Conservation (phyloP, 768 basidiomycete species). For the Udeniomyces megalosporus region DNA sequence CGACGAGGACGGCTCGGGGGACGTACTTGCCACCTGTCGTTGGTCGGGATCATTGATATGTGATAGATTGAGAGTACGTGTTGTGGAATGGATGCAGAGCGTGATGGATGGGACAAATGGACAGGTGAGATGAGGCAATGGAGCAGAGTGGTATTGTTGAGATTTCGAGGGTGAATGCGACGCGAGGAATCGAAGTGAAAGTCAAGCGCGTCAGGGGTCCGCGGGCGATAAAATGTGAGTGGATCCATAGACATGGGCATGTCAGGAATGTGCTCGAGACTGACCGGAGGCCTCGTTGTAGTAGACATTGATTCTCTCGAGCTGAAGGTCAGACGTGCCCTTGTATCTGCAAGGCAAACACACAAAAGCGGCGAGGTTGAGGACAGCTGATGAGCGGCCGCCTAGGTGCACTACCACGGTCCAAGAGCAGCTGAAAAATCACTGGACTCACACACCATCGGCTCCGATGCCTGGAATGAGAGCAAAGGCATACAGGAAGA, state of each 20-base stretch:
- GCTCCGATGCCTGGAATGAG: slow-evolving; percentile 57
- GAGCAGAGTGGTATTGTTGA: background rate
- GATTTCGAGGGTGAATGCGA: background rate
- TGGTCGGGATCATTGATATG: too few species aligned
- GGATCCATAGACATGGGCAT: too few species aligned
- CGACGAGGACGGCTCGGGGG: slow-evolving; percentile 90
- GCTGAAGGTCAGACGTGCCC: slow-evolving; percentile 84
- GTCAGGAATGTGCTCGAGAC: background rate
- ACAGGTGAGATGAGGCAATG: too few species aligned
- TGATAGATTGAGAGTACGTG: too few species aligned
- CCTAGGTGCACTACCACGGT: too few species aligned
- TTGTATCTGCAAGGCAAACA: slow-evolving; percentile 43
- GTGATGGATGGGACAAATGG: too few species aligned
- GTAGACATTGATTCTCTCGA: slow-evolving; percentile 88
- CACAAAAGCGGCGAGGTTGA: background rate
- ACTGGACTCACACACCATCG: slow-evolving; percentile 56
- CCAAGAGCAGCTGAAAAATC: too few species aligned
- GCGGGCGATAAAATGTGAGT: background rate
- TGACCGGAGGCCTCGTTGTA: slow-evolving; percentile 77
- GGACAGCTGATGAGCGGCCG: background rate
- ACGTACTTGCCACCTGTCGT: slow-evolving; percentile 82
- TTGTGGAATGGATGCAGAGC: background rate
- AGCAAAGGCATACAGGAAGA: too few species aligned
- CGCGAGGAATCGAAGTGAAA: background rate
- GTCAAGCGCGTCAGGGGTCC: background rate